Percentiles rank a stretch among this genome's conserved stretches.
Conservation (phyloP, 139 green algal species). For the Chlorella sp. region DNA sequence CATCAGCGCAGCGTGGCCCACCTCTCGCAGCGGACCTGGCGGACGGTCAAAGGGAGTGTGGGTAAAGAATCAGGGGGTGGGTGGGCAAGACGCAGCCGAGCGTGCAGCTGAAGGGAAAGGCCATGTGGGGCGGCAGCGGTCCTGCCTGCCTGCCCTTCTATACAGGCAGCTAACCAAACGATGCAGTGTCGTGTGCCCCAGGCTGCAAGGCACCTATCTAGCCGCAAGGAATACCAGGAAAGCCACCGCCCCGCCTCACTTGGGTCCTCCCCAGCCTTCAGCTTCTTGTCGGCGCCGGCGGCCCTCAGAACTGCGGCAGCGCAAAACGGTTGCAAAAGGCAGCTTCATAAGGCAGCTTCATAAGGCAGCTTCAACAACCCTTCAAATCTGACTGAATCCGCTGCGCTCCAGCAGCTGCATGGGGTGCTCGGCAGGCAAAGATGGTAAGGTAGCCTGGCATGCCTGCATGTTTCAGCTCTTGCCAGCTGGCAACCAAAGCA, state of each 20-base stretch:
- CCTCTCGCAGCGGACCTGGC: conserved; percentile 26
- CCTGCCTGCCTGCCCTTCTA: not conserved
- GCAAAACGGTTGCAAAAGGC: no score
- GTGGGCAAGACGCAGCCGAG: not conserved
- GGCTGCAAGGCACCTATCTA: no score
- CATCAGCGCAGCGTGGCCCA: conserved; percentile 2
- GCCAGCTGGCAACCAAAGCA: not conserved
- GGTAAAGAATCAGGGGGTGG: not conserved
- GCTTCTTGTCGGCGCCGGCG: conserved; percentile 26
- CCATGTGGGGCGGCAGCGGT: not conserved
- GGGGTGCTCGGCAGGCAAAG: not conserved
- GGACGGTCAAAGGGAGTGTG: not conserved
- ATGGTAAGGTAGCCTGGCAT: not conserved
- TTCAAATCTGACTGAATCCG: no score
- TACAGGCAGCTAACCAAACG: not conserved
- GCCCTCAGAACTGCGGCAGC: conserved; percentile 31
- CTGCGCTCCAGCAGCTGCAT: no score
- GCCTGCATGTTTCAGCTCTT: not conserved
- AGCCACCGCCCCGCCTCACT: not conserved
- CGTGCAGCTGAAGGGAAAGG: not conserved
- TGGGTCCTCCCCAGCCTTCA: conserved; percentile 16
- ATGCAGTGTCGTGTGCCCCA: no score
- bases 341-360: no score
- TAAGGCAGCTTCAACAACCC: no score
- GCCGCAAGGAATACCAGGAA: no score